A percentile compares a stretch with the other conserved stretches of the same genome.
Evolutionary conservation across 2,329 filamentous ascomycete species (phyloP).

Genomic region (Mariannaea elegans): DNA sequence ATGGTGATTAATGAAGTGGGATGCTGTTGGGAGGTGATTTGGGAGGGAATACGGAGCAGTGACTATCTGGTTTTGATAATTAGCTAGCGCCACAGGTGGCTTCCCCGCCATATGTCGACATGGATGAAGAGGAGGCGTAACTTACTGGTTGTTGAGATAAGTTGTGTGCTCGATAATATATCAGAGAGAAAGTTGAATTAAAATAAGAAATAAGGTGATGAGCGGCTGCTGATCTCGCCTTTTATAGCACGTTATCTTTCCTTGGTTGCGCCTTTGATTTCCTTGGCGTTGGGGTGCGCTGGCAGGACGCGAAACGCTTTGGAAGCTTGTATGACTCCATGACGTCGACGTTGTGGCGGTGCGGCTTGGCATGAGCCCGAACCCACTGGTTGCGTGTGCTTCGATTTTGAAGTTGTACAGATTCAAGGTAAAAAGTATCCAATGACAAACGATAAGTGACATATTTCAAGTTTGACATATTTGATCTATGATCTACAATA

Average conservation of each 20-base stretch:
- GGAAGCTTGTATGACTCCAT: constrained; percentile 26
- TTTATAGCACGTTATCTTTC: constrained; percentile 26
- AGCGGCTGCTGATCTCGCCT: constrained; percentile 28
- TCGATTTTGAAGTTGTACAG: no score
- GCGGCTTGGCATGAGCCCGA: constrained; percentile 4
- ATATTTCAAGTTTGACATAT: no score
- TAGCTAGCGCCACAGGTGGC: constrained; percentile 3
- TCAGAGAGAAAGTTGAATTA: no score
- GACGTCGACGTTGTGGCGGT: constrained; percentile 39
- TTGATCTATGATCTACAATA: no score
- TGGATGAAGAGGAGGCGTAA: not conserved
- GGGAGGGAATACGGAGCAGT: not conserved
- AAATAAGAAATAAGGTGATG: constrained; percentile 26
- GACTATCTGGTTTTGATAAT: not conserved
- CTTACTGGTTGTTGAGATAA: not conserved
- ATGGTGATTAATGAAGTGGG: constrained; percentile 40
- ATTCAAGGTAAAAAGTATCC: no score
- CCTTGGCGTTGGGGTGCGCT: constrained; percentile 28
- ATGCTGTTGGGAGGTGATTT: constrained; percentile 14
- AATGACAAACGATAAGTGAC: no score
- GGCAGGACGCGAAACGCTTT: constrained; percentile 25
- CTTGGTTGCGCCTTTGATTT: constrained; percentile 14
- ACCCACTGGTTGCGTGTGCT: constrained; percentile 14
- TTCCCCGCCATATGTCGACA: not conserved
- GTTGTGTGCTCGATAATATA: no score